Evolutionary conservation across 805 yeast species (phyloP).

Genomic region (Lipomyces anomalus): DNA sequence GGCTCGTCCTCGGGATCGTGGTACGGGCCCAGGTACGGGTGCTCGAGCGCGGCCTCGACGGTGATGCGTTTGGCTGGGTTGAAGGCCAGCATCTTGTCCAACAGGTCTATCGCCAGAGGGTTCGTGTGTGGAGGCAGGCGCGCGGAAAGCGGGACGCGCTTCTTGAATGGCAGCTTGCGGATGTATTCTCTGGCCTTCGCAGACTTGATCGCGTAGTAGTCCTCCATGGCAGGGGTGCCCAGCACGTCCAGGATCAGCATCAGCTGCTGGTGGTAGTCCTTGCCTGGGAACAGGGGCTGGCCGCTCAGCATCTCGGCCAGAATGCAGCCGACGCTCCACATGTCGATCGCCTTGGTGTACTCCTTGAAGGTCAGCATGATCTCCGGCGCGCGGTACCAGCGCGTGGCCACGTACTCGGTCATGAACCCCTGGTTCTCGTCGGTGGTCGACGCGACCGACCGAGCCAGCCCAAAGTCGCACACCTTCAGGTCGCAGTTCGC

Average conservation of each 20-base stretch:
- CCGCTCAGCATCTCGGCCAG: slow-evolving; percentile 85
- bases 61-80: slow-evolving; percentile 79
- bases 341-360: slow-evolving; percentile 90
- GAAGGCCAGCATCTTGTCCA: slow-evolving; percentile 68
- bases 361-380: slow-evolving; percentile 92
- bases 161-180: slow-evolving; percentile 65
- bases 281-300: slow-evolving; percentile 86
- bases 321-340: slow-evolving; percentile 96
- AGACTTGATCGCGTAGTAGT: slow-evolving; percentile 50
- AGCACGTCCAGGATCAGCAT: slow-evolving; percentile 75
- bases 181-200: slow-evolving; percentile 86
- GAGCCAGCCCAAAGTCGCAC: slow-evolving; percentile 90
- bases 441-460: slow-evolving; percentile 50
- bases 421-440: slow-evolving; percentile 71
- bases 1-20: slow-evolving; percentile 97
- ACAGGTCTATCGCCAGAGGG: slow-evolving; percentile 63
- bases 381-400: slow-evolving; percentile 98
- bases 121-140: slow-evolving; percentile 8
- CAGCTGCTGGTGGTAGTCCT: slow-evolving; percentile 87
- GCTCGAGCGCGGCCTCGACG: slow-evolving; percentile 76
- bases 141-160: slow-evolving; percentile 49
- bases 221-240: slow-evolving; percentile 83
- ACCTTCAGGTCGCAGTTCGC: slow-evolving; percentile 90
- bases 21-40: slow-evolving; percentile 80
- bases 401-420: slow-evolving; percentile 96